Base-by-base conservation (phyloP, 352 stramenopile species). In the Aphanomyces invadans region DNA sequence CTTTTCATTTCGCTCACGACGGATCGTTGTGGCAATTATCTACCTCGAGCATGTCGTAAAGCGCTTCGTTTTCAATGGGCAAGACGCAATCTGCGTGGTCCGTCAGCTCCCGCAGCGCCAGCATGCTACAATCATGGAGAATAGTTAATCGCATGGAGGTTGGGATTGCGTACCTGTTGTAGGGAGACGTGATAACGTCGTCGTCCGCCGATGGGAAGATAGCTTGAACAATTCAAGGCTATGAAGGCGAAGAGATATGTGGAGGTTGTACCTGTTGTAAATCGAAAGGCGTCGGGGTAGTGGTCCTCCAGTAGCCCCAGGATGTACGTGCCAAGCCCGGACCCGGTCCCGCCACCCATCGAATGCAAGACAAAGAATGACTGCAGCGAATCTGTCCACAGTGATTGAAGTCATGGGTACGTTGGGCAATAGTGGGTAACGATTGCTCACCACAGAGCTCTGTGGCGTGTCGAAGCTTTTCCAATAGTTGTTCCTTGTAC, bases 301-400 rank as follows among this genome's bases (percentile, higher is more conserved):
- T 89, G 56, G 70, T 97, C 89, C 66, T 91, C 83, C 17, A 92
- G 70, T 23, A 95, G 67, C 7, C 74, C 71, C 10, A 97, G 76
- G 52, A 97, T 87, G 72, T 93, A 95, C 2, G 86, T 96, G 10
- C 92, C 92, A 15, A 97, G 76, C 19, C 92, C 92, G 0, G 86
- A 96, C 15, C 91, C 90, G 73, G 92, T 98, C 33, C 92, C 92
- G 10, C 92, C 91, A 39, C 92, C 91, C 74, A 97, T 88, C 19
- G 88, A 97, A 61, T 98, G 90, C 61, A 97, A 72, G 3, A 97
- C 72, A 56, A 97, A 97, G 73, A 97, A 97, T 26, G 80, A 91
- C 71, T 97, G 89, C 3, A 97, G 71, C 26, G 88, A 96, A 62
- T 97, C 88, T 67, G 29, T 59, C 12, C 9, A 3, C 38, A 15